Evolutionary conservation across 129 eudicot species (phyloP).

Genomic region (Flaveria brownii): DNA sequence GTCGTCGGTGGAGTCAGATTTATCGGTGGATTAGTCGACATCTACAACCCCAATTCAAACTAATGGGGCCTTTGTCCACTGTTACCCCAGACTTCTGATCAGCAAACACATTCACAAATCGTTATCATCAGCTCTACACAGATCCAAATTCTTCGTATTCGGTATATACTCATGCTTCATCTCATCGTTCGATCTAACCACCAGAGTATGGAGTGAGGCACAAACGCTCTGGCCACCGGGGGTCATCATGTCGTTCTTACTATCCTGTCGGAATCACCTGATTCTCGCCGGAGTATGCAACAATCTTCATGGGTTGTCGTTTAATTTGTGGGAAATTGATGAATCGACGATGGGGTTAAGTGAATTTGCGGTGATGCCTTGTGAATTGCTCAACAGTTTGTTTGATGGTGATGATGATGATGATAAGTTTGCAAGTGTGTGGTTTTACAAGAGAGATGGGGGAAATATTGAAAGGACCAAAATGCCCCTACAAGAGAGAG

Average conservation of each 20-base stretch:
- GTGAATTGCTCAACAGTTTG: slow-evolving; percentile 46
- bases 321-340: slow-evolving; percentile 57
- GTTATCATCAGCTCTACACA: slow-evolving; percentile 40
- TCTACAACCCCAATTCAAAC: slow-evolving; percentile 41
- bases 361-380: slow-evolving; percentile 55
- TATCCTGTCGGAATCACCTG: slow-evolving; percentile 41
- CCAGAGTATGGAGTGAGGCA: slow-evolving; percentile 50
- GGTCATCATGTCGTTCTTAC: slow-evolving; percentile 38
- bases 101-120: slow-evolving; percentile 48
- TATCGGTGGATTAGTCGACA: slow-evolving; percentile 48
- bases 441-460: too few relatives aligned
- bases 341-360: slow-evolving; percentile 54
- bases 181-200: slow-evolving; percentile 45
- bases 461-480: too few relatives aligned
- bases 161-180: slow-evolving; percentile 49
- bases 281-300: slow-evolving; percentile 57
- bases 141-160: slow-evolving; percentile 44
- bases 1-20: too few relatives aligned
- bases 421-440: slow-evolving; percentile 45
- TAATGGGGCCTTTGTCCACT: slow-evolving; percentile 57
- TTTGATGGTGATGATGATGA: slow-evolving; percentile 54
- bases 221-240: slow-evolving; percentile 64
- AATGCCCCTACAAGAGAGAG: too few relatives aligned
- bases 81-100: slow-evolving; percentile 49
- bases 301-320: slow-evolving; percentile 32